Evolutionary conservation across 768 basidiomycete genomes (phyloP).

Genomic region (Imleria badia): DNA sequence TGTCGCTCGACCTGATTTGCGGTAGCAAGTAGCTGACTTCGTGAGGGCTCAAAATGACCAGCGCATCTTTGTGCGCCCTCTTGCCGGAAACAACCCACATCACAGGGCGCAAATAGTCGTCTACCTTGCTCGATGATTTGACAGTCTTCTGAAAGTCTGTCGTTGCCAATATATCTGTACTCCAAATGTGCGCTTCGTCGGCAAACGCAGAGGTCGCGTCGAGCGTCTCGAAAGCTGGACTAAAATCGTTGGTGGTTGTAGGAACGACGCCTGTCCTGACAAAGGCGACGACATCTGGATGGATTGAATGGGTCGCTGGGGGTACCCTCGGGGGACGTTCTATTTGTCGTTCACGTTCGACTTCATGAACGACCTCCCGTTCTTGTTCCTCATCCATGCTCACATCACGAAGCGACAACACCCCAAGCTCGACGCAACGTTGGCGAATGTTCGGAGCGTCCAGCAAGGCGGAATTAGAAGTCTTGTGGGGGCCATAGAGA

Average conservation of each 20-base stretch:
- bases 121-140: background rate
- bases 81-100: too few species aligned
- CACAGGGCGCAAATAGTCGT: slow-evolving; percentile 9
- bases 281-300: slow-evolving; percentile 24
- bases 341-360: slow-evolving; percentile 41
- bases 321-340: slow-evolving; percentile 34
- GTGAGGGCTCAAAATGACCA: slow-evolving; percentile 26
- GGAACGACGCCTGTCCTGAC: slow-evolving; percentile 31
- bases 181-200: slow-evolving; percentile 24
- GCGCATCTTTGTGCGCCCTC: background rate
- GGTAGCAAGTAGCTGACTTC: slow-evolving; percentile 40
- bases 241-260: slow-evolving; percentile 19
- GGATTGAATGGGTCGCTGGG: slow-evolving; percentile 24
- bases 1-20: slow-evolving; percentile 29
- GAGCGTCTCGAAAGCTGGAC: slow-evolving; percentile 16
- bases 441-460: background rate
- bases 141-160: slow-evolving; percentile 17
- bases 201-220: background rate
- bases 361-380: slow-evolving; percentile 46
- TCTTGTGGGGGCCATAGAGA: background rate
- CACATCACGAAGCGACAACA: background rate
- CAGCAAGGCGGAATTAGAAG: background rate
- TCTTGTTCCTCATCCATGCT: slow-evolving; percentile 38
- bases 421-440: slow-evolving; percentile 9
- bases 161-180: slow-evolving; percentile 9